Base-by-base conservation (phyloP, 2,329 filamentous ascomycete genomes). In the Cladosporium sp. region DNA sequence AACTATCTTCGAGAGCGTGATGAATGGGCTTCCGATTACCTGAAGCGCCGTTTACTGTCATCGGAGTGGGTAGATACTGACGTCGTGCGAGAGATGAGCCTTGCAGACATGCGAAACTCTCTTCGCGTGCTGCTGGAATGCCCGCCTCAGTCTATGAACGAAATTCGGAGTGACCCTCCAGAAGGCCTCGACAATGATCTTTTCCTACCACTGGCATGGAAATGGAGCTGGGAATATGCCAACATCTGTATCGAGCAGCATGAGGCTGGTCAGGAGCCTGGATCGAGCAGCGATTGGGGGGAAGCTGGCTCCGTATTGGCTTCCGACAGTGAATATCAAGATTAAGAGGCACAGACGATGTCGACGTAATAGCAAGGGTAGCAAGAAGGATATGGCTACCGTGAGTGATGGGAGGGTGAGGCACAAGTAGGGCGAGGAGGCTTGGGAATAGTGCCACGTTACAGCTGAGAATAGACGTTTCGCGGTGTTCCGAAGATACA, bases 141-240 rank as follows among this genome's bases (percentile, higher is more conserved):
- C 31, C 31, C 31, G 31, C 10, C 16, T 40, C 16, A 40, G 12
- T 18, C 37, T 40, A 16, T 33, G 28, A 50, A 28, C 21, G 58
- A 33, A 33, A 44, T 55, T 18, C 23, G 23, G 23, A 55, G 16
- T 3, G 26, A 29, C 5, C 31, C 61, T 7, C 52, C 52, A 3
- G n/a, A 55, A 14, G 31, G 16, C 3, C 12, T 56, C 58, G 44
- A 50, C 12, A 44, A 12, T 33, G 58, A 61, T 8, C 44, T 61
- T 4, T 61, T 33, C 58, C n/a, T 33, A 3, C 58, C 58, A 14
- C 31, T 61, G 10, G 58, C 58, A 5, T 61, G 58, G 58, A 53
- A 31, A 12, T 31, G 50, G 50, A 53, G 50, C 23, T 53, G 26
- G 50, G 14, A 53, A 8, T 53, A 53, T n/a, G 26, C 50, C 12